Percentiles rank a stretch among this genome's conserved stretches.
These are phyloP conservation scores for Ceratocystis alfenasii DNA, from an alignment of 2,329 filamentous ascomycete species.

Conservation along the genomic window DNA sequence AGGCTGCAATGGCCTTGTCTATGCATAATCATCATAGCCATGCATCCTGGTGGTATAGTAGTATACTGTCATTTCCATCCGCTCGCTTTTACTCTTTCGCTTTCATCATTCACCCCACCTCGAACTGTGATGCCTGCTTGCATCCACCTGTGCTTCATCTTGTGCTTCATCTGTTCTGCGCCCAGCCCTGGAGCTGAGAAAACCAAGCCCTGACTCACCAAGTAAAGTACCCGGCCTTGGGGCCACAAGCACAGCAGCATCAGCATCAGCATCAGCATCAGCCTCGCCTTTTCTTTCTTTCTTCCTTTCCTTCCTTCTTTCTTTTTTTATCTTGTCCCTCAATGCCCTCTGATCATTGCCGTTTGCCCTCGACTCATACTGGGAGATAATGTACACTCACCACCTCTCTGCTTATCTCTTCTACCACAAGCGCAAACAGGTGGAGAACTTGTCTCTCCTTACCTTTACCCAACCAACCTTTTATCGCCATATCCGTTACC, in stretches of 20 bases:
- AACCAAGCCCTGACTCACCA: not conserved
- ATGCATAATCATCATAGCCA: too few relatives aligned
- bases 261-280: not conserved
- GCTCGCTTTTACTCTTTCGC: not conserved
- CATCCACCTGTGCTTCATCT: too few relatives aligned
- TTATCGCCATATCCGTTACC: not conserved
- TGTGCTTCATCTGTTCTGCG: not conserved
- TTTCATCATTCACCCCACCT: too few relatives aligned
- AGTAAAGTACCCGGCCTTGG: not conserved
- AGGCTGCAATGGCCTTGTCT: too few relatives aligned
- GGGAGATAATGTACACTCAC: not conserved
- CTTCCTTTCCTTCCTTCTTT: not conserved
- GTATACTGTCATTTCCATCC: too few relatives aligned
- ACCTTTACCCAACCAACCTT: not conserved
- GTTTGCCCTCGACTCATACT: too few relatives aligned
- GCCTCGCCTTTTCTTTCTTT: not conserved
- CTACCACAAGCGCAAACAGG: not conserved
- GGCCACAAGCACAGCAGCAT: not conserved
- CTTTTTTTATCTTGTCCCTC: too few relatives aligned
- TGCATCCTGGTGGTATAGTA: too few relatives aligned
- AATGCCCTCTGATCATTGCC: too few relatives aligned
- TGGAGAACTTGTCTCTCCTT: conserved; percentile 1
- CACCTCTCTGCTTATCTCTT: not conserved
- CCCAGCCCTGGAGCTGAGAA: not conserved
- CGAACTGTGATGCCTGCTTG: too few relatives aligned